Base-by-base conservation (phyloP, 31 red algal species). In the Odonthalia washingtoniensis region DNA sequence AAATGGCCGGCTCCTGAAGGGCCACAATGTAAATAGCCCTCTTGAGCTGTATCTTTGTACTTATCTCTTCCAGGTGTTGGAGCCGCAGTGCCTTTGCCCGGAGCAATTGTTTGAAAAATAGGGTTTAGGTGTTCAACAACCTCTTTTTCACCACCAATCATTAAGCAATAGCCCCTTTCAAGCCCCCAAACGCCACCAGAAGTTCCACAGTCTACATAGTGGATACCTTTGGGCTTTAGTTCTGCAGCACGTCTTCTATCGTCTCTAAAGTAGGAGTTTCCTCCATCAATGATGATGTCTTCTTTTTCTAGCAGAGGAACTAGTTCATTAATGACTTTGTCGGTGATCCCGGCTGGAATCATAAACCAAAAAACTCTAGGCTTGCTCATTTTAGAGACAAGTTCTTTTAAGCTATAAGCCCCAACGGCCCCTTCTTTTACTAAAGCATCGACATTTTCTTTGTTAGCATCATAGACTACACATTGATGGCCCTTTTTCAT, bases 261-360 rank as follows among this genome's bases (percentile, higher is more conserved):
- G 81, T 84, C 81, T 74, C 34, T 35, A 30, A 38, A 84, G 33
- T 41, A 40, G 33, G 65, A 74, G 67, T 84, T 84, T 30, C 81
- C 81, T 34, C 81, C 81, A 40, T 84, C 81, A 41, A 84, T 74
- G 41, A 84, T 74, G 35, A 84, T 74, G 41, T 84, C 81, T 32
- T 65, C 81, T 75, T 73, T 65, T 43, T 70, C 62, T 30, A 84
- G 74, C 26, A 42, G 31, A n/a, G 27, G 31, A 44, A 34, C 81
- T n/a, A 84, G 36, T 35, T 84, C 40, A 26, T 35, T 27, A 36
- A 84, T 65, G 67, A n/a, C 37, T n/a, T 73, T 65, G 21, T 28
- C 67, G 28, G 66, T 65, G 36, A 37, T 32, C 26, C 66, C 81
- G 26, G 81, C 81, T 36, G 33, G 33, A 38, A 84, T 65, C 67